These are phyloP conservation scores for Populus ilicifolia DNA, from an alignment of 345 rosid species.

Conservation along the genomic window DNA sequence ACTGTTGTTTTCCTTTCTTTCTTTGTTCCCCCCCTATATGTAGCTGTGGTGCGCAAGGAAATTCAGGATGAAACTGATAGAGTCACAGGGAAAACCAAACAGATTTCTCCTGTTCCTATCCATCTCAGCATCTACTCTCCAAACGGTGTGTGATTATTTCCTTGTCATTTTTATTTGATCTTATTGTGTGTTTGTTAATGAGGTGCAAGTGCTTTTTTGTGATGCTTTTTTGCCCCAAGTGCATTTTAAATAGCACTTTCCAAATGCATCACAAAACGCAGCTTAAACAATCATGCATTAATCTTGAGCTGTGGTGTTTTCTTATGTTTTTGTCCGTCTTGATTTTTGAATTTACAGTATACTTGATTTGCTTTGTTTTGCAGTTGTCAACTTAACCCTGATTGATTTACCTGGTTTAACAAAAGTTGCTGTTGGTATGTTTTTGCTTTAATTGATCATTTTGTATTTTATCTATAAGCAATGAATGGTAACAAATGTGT, in stretches of 20 bases:
- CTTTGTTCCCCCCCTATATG: not conserved
- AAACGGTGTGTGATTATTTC: constrained; percentile 37
- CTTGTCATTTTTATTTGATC: not conserved
- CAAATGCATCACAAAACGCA: too few relatives aligned
- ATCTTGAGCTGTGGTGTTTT: not conserved
- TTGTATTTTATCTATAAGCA: not conserved
- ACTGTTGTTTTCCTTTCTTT: not conserved
- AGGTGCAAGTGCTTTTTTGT: not conserved
- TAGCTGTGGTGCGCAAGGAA: constrained; percentile 79
- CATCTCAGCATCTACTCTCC: constrained; percentile 95
- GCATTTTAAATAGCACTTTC: too few relatives aligned
- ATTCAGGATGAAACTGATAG: constrained; percentile 94
- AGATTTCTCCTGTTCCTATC: constrained; percentile 90
- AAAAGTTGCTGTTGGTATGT: constrained; percentile 87
- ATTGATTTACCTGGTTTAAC: constrained; percentile 93
- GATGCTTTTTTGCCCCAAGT: too few relatives aligned
- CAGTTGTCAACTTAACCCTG: constrained; percentile 96
- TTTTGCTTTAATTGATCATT: not conserved
- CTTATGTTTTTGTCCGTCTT: not conserved
- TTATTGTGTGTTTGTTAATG: not conserved
- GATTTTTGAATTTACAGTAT: not conserved
- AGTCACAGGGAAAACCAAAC: constrained; percentile 75
- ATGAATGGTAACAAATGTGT: constrained; percentile 15
- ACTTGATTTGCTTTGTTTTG: constrained; percentile 10
- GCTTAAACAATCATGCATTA: not conserved